phyloP scores from a whole-genome alignment of 1,139 yeast genomes.

The Nakaseomyces glabratus region DNA sequence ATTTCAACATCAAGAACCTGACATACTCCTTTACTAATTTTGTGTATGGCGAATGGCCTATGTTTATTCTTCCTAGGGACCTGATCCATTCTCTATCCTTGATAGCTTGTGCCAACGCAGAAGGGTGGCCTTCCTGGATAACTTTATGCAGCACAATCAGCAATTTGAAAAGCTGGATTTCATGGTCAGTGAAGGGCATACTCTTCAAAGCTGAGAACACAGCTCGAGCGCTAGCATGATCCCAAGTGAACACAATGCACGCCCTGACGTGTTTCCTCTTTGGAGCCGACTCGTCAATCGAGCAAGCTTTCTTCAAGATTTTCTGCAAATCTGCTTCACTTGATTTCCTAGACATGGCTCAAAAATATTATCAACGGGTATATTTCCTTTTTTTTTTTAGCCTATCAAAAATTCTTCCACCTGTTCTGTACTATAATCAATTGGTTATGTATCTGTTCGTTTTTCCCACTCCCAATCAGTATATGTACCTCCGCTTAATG shows the following conservation, averaged over 20 bases:
- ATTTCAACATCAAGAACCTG: constrained; percentile 57
- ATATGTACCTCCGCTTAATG: too few species aligned
- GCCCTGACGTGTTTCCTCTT: constrained; percentile 92
- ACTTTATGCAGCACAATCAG: constrained; percentile 83
- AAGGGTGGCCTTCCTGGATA: constrained; percentile 93
- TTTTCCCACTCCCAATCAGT: too few species aligned
- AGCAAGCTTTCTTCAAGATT: constrained; percentile 79
- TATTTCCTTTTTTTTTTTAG: too few species aligned
- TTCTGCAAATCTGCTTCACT: constrained; percentile 47
- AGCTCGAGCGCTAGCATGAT: constrained; percentile 75
- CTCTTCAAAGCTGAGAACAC: constrained; percentile 68
- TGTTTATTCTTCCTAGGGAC: constrained; percentile 38
- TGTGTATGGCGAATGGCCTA: constrained; percentile 47
- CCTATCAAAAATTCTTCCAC: too few species aligned
- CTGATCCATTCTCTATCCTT: constrained; percentile 60
- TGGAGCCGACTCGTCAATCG: constrained; percentile 82
- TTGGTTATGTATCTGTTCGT: too few species aligned
- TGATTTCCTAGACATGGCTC: constrained; percentile 24
- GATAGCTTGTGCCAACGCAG: constrained; percentile 73
- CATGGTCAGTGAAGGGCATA: constrained; percentile 73
- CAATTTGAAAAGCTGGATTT: constrained; percentile 80
- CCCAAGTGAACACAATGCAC: constrained; percentile 95
- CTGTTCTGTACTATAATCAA: too few species aligned
- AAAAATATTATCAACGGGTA: too few species aligned
- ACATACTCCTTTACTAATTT: constrained; percentile 73